These are phyloP conservation scores for Incumbomyces lentus DNA, from an alignment of 2,329 filamentous ascomycete genomes.

Conservation along the genomic window DNA sequence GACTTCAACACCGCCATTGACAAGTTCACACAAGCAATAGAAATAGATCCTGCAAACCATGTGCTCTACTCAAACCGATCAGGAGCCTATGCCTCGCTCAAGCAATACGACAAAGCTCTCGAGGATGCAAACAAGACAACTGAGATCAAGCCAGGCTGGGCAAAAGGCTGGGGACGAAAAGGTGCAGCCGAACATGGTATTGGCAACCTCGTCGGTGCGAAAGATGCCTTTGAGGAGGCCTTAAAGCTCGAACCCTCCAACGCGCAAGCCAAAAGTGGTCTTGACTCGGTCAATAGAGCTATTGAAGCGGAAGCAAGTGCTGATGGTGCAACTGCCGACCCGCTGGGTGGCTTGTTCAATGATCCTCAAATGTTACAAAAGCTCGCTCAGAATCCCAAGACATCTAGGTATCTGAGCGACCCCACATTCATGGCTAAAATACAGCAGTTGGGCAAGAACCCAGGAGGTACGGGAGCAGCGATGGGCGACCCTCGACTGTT, in stretches of 20 bases:
- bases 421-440: constrained; percentile 83
- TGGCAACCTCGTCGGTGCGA: constrained; percentile 73
- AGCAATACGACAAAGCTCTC: constrained; percentile 73
- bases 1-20: constrained; percentile 92
- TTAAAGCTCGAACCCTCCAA: constrained; percentile 86
- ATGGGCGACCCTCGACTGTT: constrained; percentile 87
- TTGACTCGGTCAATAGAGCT: constrained; percentile 75
- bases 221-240: constrained; percentile 89
- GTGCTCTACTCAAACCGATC: constrained; percentile 98
- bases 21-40: constrained; percentile 90
- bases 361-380: constrained; percentile 86
- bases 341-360: constrained; percentile 86
- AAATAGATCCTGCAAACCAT: constrained; percentile 77
- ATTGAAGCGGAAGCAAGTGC: constrained; percentile 65
- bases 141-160: constrained; percentile 93
- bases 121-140: constrained; percentile 88
- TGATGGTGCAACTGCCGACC: constrained; percentile 56
- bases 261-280: constrained; percentile 80
- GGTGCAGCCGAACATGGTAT: constrained; percentile 81
- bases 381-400: constrained; percentile 91
- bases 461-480: constrained; percentile 61
- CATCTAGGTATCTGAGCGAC: constrained; percentile 67
- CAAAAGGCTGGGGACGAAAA: constrained; percentile 91
- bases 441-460: constrained; percentile 69
- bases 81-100: constrained; percentile 75